These are phyloP conservation scores for Melastoma candidum DNA, from an alignment of 441 rosid species.

Conservation along the genomic window DNA sequence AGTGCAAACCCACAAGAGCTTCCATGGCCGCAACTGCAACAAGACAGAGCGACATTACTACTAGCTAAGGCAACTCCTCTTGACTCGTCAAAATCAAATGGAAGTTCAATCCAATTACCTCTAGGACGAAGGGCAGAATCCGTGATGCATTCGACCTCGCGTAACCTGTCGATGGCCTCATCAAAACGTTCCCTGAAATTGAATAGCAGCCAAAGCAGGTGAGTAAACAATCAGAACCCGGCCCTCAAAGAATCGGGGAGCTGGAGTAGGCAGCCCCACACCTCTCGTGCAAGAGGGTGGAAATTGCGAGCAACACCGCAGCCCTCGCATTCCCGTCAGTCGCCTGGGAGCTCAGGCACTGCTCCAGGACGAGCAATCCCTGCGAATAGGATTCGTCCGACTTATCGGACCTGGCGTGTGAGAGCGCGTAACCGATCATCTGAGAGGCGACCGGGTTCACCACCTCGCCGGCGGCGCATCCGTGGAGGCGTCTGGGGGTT, in stretches of 20 bases:
- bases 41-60: conserved; percentile 3
- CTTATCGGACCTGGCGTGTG: conserved; percentile 54
- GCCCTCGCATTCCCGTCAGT: conserved; percentile 50
- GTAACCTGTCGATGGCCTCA: conserved; percentile 69
- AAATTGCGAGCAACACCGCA: conserved; percentile 70
- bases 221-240: background rate
- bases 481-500: conserved; percentile 37
- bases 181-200: conserved; percentile 36
- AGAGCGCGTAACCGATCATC: conserved; percentile 84
- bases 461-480: conserved; percentile 27
- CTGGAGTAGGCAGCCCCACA: conserved; percentile 28
- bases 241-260: background rate
- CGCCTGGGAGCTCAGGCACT: conserved; percentile 53
- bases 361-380: conserved; percentile 75
- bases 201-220: background rate
- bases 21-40: conserved; percentile 64
- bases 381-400: conserved; percentile 77
- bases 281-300: conserved; percentile 64
- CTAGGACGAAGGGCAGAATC: conserved; percentile 36
- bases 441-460: conserved; percentile 62
- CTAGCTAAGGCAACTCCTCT: background rate
- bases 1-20: conserved; percentile 65
- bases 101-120: conserved; percentile 23
- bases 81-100: background rate
- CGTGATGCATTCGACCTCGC: conserved; percentile 25